Evolutionary conservation across 176 grass and related monocot species (phyloP).

Genomic region (Carex parvula): DNA sequence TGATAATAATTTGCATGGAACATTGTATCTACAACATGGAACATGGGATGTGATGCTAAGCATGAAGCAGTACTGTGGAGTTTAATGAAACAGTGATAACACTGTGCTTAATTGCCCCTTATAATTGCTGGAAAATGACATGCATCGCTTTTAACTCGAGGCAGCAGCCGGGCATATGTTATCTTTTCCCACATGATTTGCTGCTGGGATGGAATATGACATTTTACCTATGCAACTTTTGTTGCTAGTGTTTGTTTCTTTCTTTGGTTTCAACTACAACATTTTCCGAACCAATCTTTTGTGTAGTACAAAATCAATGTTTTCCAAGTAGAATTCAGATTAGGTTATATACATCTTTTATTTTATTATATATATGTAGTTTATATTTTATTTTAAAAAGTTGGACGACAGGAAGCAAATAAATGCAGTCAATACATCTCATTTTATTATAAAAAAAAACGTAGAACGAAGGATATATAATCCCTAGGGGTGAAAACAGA

Average conservation of each 20-base stretch:
- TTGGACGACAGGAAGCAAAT: too few relatives aligned
- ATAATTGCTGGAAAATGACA: constrained; percentile 24
- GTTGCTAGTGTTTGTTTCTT: neutral
- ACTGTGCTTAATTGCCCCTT: constrained; percentile 2
- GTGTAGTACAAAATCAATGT: too few relatives aligned
- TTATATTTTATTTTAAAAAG: too few relatives aligned
- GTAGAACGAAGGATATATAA: too few relatives aligned
- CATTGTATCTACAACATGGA: constrained; percentile 2
- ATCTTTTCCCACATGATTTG: constrained; percentile 7
- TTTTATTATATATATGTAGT: too few relatives aligned
- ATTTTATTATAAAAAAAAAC: too few relatives aligned
- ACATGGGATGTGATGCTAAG: neutral
- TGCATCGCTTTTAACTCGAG: neutral
- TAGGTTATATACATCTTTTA: too few relatives aligned
- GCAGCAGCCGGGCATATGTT: constrained; percentile 9
- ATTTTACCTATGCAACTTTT: neutral
- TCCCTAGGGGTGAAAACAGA: too few relatives aligned
- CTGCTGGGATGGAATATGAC: constrained; percentile 1
- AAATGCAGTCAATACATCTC: too few relatives aligned
- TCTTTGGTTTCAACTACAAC: neutral
- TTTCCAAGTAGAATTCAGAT: too few relatives aligned
- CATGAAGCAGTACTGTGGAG: neutral
- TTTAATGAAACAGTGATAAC: constrained; percentile 8
- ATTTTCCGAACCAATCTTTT: neutral
- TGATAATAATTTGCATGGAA: neutral